Evolutionary conservation across 1,139 yeast genomes (phyloP).

Genomic region (Yamadazyma siamensis): DNA sequence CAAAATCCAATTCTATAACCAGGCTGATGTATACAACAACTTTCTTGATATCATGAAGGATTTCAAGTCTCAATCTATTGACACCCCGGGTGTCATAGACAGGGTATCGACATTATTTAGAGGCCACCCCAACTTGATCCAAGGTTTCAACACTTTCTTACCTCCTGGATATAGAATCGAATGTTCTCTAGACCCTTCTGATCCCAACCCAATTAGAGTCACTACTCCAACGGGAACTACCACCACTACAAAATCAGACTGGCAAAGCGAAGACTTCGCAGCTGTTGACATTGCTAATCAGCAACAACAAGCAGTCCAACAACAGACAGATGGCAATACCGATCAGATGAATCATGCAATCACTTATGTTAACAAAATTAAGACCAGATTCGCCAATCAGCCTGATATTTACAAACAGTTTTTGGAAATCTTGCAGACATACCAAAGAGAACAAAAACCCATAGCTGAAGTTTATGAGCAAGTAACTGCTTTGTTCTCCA

Average conservation of each 20-base stretch:
- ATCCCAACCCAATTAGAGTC: conserved; percentile 89
- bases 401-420: conserved; percentile 96
- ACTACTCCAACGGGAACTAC: conserved; percentile 95
- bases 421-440: conserved; percentile 90
- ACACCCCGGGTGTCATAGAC: conserved; percentile 97
- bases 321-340: conserved; percentile 68
- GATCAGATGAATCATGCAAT: conserved; percentile 93
- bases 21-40: conserved; percentile 94
- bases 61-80: conserved; percentile 92
- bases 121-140: conserved; percentile 90
- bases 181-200: conserved; percentile 85
- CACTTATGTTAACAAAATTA: conserved; percentile 91
- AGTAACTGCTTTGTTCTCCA: conserved; percentile 82
- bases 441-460: conserved; percentile 93
- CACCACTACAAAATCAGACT: conserved; percentile 53
- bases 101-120: conserved; percentile 86
- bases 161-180: conserved; percentile 97
- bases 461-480: conserved; percentile 93
- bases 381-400: conserved; percentile 87
- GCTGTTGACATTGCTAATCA: conserved; percentile 10
- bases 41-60: conserved; percentile 98
- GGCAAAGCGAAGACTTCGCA: conserved; percentile 16
- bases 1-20: conserved; percentile 83
- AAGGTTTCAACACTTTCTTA: conserved; percentile 93
- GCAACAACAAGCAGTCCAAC: conserved; percentile 16